Evolutionary conservation across 2,329 filamentous ascomycete genomes (phyloP).

Genomic region (Cercospora berteroae): DNA sequence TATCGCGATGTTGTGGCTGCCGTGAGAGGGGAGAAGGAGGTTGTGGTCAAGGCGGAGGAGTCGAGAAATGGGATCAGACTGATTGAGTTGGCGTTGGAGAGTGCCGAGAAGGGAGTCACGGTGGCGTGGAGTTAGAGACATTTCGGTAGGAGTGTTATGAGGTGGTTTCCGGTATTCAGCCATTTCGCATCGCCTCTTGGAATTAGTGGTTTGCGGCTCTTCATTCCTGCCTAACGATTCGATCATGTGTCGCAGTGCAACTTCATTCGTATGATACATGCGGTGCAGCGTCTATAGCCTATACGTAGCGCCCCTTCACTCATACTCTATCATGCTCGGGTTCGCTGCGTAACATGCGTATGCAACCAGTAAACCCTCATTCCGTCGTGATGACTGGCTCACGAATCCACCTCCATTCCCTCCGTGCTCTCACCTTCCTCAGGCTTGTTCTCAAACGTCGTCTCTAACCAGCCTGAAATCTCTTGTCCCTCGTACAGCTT

Average conservation of each 20-base stretch:
- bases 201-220: neutral
- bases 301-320: neutral
- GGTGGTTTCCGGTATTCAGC: neutral
- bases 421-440: constrained; percentile 30
- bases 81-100: constrained; percentile 46
- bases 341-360: neutral
- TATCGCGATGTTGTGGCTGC: constrained; percentile 46
- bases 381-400: neutral
- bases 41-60: constrained; percentile 43
- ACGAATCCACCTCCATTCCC: constrained; percentile 36
- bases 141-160: neutral
- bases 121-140: constrained; percentile 26
- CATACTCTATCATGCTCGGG: constrained; percentile 1
- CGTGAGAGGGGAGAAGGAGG: constrained; percentile 41
- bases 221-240: neutral
- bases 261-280: constrained; percentile 9
- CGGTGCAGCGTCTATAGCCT: constrained; percentile 2
- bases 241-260: neutral
- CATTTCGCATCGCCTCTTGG: neutral
- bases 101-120: constrained; percentile 37
- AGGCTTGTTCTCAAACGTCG: constrained; percentile 51
- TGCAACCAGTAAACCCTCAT: neutral
- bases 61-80: constrained; percentile 43
- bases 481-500: constrained; percentile 88
- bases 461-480: constrained; percentile 81